These are phyloP conservation scores for Pelagomonas calceolata DNA, from an alignment of 108 stramenopile genomes.

Conservation along the genomic window DNA sequence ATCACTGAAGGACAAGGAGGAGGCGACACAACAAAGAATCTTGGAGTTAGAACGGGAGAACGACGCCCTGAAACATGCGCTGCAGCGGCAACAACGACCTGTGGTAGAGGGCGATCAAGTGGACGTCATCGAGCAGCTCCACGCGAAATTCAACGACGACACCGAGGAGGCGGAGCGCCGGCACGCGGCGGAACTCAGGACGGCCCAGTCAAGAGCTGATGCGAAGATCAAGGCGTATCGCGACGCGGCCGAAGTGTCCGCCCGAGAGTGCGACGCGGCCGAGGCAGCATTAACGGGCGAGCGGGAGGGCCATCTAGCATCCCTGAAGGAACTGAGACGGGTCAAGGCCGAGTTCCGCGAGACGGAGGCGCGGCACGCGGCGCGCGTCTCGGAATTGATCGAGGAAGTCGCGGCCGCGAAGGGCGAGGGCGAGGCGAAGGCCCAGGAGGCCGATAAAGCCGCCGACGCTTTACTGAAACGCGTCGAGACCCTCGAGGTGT, in stretches of 20 bases:
- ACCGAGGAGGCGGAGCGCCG: not conserved
- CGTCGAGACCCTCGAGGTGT: constrained; percentile 15
- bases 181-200: constrained; percentile 4
- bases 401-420: no score
- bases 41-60: constrained; percentile 6
- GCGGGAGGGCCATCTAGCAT: constrained; percentile 22
- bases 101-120: no score
- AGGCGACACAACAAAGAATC: no score
- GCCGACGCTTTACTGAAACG: not conserved
- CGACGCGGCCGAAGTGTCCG: constrained; percentile 9
- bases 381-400: constrained; percentile 18
- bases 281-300: constrained; percentile 20
- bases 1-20: constrained; percentile 3
- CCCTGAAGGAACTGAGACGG: constrained; percentile 10
- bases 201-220: constrained; percentile 11
- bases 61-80: not conserved
- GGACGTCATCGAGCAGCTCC: constrained; percentile 6
- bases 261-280: constrained; percentile 9
- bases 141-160: constrained; percentile 12
- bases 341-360: constrained; percentile 8
- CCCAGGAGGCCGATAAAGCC: constrained; percentile 9
- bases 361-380: constrained; percentile 11
- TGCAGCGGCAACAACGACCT: no score
- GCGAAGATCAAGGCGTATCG: constrained; percentile 23
- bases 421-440: constrained; percentile 22